Conservation (phyloP, 257 asterid species). For the Plantago elongata region DNA sequence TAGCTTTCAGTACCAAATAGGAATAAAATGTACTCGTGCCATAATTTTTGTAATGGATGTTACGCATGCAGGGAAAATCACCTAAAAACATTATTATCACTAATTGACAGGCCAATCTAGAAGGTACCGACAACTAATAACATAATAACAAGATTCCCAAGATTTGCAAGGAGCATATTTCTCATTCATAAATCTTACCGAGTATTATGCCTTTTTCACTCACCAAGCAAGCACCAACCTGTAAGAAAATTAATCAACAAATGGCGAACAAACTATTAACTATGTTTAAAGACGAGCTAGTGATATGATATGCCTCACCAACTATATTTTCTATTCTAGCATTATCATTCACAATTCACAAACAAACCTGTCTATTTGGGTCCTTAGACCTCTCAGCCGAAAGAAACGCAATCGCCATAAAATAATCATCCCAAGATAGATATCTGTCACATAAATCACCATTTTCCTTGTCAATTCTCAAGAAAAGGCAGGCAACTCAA, state of each 20-base stretch:
- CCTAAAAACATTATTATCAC: not conserved
- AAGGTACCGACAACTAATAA: slow-evolving; percentile 3
- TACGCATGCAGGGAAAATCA: not conserved
- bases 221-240: slow-evolving; percentile 99
- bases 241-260: slow-evolving; percentile 7
- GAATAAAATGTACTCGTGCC: too few relatives aligned
- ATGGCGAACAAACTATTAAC: not conserved
- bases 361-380: slow-evolving; percentile 87
- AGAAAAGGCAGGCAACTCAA: not conserved
- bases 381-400: slow-evolving; percentile 94
- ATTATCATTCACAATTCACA: not conserved
- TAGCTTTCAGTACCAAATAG: too few relatives aligned
- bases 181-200: slow-evolving; percentile 41
- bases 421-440: slow-evolving; percentile 91
- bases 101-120: not conserved
- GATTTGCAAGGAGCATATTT: not conserved
- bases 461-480: not conserved
- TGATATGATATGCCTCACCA: not conserved
- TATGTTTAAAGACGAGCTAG: not conserved
- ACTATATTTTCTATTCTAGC: not conserved
- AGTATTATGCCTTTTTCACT: slow-evolving; percentile 82
- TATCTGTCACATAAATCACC: slow-evolving; percentile 37
- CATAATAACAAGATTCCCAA: not conserved
- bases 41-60: not conserved
- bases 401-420: slow-evolving; percentile 90